These are phyloP conservation scores for Dissophora ornata DNA, from an alignment of 192 early-diverging fungal species.

Conservation along the genomic window DNA sequence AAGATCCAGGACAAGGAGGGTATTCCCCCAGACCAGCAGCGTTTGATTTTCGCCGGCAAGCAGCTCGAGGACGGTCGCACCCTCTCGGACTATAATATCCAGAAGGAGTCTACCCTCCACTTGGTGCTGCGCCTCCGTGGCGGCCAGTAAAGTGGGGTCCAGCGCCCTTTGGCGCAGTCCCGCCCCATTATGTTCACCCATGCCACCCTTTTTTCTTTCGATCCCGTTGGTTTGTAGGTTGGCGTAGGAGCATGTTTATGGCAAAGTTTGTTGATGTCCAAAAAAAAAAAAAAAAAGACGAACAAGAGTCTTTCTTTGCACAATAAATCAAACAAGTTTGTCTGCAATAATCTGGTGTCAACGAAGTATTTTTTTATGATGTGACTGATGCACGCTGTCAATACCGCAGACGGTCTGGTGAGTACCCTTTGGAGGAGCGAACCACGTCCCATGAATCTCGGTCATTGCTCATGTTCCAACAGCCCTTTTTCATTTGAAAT, in stretches of 20 bases:
- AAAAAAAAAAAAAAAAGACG: neutral
- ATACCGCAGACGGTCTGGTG: too few species aligned
- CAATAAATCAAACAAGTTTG: too few species aligned
- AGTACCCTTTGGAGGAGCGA: too few species aligned
- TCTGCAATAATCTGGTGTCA: too few species aligned
- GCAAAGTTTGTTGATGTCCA: conserved; percentile 10
- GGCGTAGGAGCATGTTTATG: neutral
- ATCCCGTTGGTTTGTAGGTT: neutral
- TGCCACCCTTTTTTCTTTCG: neutral
- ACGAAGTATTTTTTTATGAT: too few species aligned
- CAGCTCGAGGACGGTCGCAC: conserved; percentile 84
- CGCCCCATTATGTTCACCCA: neutral
- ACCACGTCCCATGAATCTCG: too few species aligned
- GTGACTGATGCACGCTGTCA: too few species aligned
- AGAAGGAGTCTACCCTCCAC: conserved; percentile 88
- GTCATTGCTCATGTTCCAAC: too few species aligned
- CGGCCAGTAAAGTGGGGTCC: conserved; percentile 57
- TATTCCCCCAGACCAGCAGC: conserved; percentile 87
- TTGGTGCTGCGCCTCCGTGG: conserved; percentile 85
- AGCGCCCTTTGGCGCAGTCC: neutral
- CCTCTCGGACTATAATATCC: conserved; percentile 85
- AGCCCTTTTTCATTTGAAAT: neutral
- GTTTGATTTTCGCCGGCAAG: conserved; percentile 87
- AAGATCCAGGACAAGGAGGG: conserved; percentile 93
- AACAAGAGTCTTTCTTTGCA: conserved; percentile 11